Base-by-base conservation (phyloP, 306 rosid genomes). In the Medicago ruthenica region DNA sequence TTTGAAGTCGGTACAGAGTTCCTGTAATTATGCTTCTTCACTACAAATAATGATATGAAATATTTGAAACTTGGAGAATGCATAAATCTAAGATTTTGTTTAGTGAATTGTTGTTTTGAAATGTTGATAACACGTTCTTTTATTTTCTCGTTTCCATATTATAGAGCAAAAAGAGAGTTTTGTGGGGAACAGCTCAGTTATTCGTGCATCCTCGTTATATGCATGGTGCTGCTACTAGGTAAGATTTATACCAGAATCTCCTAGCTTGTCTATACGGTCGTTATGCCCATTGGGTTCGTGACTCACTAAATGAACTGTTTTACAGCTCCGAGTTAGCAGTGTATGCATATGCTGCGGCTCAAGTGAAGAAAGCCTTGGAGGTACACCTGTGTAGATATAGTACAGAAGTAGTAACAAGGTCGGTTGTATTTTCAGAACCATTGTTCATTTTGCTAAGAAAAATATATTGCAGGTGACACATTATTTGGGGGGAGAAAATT, bases 171-270 rank as follows among this genome's bases (percentile, higher is more conserved):
- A 90, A 89, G 70, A 88, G 60, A 12, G 93, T 89, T 74, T 73
- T 95, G 80, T 95, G 99, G 99, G 99, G 97, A 80, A 95, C 98
- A 34, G 93, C 98, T 84, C 98, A 92, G 83, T 82, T 92, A 63
- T 95, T 95, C 76, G 18, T 89, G 91, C 99, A 95, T 87, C 97
- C 98, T 77, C 92, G 98, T 39, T 92, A 90, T 81, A 95, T 95
- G 99, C 98, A 92, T 65, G 99, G 99, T 73, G 99, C 78, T 77
- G 97, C 96, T 70, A 95, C 99, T 12, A 90, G 98, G 99, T 95
- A 91, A 83, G 13, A 12, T 41, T 9, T 44, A 27, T 40, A 59
- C 41, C 39, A 44, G 67, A 75, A 40, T 70, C 39, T 22, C 69
- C 36, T 82, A 12, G 50, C 36, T 74, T 78, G 4, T 50, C n/a